Conservation (phyloP, 495 filamentous ascomycete species). For the Penicillium cataractarum region DNA sequence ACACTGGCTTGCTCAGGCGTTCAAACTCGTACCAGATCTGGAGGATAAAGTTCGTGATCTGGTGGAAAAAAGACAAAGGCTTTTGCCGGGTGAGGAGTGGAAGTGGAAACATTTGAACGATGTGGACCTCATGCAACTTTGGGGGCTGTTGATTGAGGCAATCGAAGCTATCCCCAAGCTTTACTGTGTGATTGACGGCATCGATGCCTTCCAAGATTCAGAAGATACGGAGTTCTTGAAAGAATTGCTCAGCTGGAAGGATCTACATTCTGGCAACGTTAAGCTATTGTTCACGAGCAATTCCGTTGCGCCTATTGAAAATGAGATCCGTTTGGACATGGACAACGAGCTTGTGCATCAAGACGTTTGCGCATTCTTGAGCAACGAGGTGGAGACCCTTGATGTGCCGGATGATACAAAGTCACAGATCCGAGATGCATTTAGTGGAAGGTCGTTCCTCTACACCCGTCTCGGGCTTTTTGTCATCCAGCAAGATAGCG, state of each 20-base stretch:
- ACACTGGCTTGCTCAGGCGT: background rate
- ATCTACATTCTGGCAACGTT: background rate
- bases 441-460: background rate
- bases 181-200: background rate
- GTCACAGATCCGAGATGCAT: background rate
- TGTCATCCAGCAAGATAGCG: background rate
- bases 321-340: background rate
- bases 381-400: background rate
- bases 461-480: background rate
- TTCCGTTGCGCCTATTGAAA: background rate
- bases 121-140: background rate
- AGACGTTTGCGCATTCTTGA: background rate
- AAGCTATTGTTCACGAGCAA: background rate
- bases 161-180: background rate
- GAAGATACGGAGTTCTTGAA: background rate
- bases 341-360: background rate
- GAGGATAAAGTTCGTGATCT: background rate
- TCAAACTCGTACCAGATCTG: background rate
- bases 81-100: background rate
- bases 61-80: background rate
- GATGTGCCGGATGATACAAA: background rate
- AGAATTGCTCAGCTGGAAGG: background rate
- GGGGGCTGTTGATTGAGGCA: background rate
- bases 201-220: background rate
- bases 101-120: background rate